phyloP scores from a whole-genome alignment of 768 basidiomycete species.

The Xerocomellus chrysenteron region DNA sequence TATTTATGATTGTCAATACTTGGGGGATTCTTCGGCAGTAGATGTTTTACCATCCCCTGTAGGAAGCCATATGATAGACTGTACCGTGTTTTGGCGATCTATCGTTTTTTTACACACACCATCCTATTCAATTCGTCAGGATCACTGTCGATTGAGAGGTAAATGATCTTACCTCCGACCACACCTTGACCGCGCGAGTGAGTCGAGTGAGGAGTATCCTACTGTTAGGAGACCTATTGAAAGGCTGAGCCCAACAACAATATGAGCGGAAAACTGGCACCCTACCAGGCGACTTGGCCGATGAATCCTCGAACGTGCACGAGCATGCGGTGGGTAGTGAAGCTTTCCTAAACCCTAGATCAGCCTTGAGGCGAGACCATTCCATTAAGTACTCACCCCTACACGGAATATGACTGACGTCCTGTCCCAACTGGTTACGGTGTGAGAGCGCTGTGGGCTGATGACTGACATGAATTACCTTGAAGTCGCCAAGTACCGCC shows the following conservation, averaged over 20 bases:
- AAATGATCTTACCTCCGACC: constrained; percentile 43
- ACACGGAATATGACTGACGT: too few relatives aligned
- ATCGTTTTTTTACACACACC: constrained; percentile 53
- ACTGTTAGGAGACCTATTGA: constrained; percentile 48
- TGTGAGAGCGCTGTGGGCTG: too few relatives aligned
- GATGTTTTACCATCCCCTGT: constrained; percentile 41
- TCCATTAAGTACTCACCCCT: constrained; percentile 10
- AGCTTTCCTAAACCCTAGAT: constrained; percentile 35
- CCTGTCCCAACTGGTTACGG: too few relatives aligned
- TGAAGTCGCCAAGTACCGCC: too few relatives aligned
- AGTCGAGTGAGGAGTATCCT: constrained; percentile 46
- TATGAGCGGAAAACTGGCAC: too few relatives aligned
- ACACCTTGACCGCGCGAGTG: constrained; percentile 49
- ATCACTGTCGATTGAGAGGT: not conserved
- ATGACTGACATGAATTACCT: too few relatives aligned
- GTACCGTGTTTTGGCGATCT: constrained; percentile 44
- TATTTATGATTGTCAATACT: constrained; percentile 22
- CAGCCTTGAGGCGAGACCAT: constrained; percentile 12
- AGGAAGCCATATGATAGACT: constrained; percentile 55
- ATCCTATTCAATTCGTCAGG: constrained; percentile 33
- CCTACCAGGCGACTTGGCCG: too few relatives aligned
- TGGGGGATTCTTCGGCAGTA: constrained; percentile 2
- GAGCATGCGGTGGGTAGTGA: constrained; percentile 44
- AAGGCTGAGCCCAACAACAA: constrained; percentile 3
- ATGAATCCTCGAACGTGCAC: too few relatives aligned